A percentile compares a stretch with the other conserved stretches of the same genome.
These are phyloP conservation scores for Mycotypha africana DNA, from an alignment of 371 early-diverging fungal genomes.

Conservation along the genomic window DNA sequence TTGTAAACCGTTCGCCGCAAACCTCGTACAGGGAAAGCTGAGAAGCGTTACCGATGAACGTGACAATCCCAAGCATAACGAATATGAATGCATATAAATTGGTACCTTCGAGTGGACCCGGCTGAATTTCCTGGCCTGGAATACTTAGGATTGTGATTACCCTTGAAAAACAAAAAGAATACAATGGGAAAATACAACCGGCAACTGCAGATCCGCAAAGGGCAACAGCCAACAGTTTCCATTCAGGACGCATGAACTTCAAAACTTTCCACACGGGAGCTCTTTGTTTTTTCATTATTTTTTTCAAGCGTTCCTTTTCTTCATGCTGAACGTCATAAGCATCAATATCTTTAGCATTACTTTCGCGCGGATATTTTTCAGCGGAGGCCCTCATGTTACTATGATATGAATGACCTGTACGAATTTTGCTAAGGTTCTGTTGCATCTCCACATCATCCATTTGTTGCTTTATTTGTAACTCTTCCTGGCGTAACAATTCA, in stretches of 20 bases:
- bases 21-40: constrained; percentile 31
- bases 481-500: constrained; percentile 5
- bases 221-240: constrained; percentile 32
- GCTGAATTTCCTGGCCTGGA: constrained; percentile 19
- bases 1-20: constrained; percentile 51
- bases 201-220: constrained; percentile 42
- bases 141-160: constrained; percentile 5
- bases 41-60: constrained; percentile 34
- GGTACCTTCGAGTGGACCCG: constrained; percentile 40
- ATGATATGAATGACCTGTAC: neutral
- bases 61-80: constrained; percentile 43
- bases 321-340: constrained; percentile 29
- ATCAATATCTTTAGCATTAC: constrained; percentile 13
- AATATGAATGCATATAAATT: constrained; percentile 76
- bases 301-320: constrained; percentile 35
- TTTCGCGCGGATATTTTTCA: too few species aligned
- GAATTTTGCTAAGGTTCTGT: neutral
- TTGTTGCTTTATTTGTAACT: neutral
- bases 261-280: constrained; percentile 8
- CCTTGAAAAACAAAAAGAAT: constrained; percentile 6
- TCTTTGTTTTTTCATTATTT: constrained; percentile 18
- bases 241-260: constrained; percentile 19
- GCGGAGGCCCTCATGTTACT: too few species aligned
- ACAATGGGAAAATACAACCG: constrained; percentile 43
- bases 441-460: neutral